A percentile compares a stretch with the other conserved stretches of the same genome.
Conservation (phyloP, 805 yeast species). For the Saccharomyces paradoxus region DNA sequence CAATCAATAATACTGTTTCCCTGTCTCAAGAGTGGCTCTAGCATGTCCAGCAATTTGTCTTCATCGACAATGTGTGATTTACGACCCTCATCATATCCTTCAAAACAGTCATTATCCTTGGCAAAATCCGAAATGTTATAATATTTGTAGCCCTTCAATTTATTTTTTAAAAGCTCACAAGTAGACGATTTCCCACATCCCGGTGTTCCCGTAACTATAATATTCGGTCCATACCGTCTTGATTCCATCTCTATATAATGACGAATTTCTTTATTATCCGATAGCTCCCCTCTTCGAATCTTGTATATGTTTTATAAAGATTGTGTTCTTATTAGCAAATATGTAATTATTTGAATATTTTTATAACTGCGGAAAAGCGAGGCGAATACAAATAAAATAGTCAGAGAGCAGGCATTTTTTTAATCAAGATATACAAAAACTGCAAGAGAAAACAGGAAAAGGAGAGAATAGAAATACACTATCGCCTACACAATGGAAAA, state of each 20-base stretch:
- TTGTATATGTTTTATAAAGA: neutral
- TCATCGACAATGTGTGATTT: constrained; percentile 89
- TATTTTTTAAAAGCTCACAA: constrained; percentile 23
- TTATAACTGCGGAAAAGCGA: neutral
- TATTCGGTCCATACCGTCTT: constrained; percentile 47
- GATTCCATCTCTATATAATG: constrained; percentile 8
- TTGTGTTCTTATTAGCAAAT: neutral
- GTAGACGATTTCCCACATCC: constrained; percentile 37
- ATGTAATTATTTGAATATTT: neutral
- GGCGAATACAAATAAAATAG: neutral
- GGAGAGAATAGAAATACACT: neutral
- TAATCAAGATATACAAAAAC: neutral
- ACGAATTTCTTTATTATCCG: neutral
- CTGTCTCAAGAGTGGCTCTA: constrained; percentile 66
- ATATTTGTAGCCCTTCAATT: constrained; percentile 35
- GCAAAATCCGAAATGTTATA: constrained; percentile 77
- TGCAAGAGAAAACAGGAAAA: neutral
- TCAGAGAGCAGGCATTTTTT: neutral
- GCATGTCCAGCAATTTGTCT: constrained; percentile 71
- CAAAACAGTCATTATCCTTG: constrained; percentile 63
- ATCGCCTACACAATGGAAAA: constrained; percentile 19
- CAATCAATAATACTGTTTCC: constrained; percentile 94
- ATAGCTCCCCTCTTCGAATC: neutral
- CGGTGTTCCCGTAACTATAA: constrained; percentile 92
- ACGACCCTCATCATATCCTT: constrained; percentile 78